Percentiles rank a stretch among this genome's conserved stretches.
Evolutionary conservation across 129 eudicot genomes (phyloP).

Genomic region (Arctium lappa): DNA sequence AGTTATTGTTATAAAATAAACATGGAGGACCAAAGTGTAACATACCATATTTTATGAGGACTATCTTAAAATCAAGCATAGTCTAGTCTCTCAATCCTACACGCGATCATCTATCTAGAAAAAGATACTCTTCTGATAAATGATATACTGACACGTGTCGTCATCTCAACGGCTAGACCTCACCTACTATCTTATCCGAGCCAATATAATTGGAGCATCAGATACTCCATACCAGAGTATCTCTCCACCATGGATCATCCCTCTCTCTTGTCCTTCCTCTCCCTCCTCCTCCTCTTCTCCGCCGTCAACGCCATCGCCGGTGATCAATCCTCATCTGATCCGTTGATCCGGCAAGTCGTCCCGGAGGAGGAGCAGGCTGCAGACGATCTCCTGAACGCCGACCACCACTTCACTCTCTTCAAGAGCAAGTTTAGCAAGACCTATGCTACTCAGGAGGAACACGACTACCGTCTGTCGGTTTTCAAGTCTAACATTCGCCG

Average conservation of each 20-base stretch:
- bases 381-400: conserved; percentile 60
- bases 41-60: neutral
- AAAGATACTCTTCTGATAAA: neutral
- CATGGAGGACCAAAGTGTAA: neutral
- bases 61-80: neutral
- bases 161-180: neutral
- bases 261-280: conserved; percentile 9
- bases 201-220: conserved; percentile 21
- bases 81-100: neutral
- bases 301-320: conserved; percentile 13
- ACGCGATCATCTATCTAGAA: neutral
- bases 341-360: conserved; percentile 71
- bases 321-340: conserved; percentile 33
- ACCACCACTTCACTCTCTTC: conserved; percentile 76
- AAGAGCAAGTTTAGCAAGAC: conserved; percentile 54
- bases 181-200: conserved; percentile 26
- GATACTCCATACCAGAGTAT: neutral
- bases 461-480: conserved; percentile 52
- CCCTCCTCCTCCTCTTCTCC: conserved; percentile 29
- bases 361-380: conserved; percentile 32
- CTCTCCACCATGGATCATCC: neutral
- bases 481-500: conserved; percentile 81
- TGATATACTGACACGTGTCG: neutral
- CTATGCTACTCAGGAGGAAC: conserved; percentile 68
- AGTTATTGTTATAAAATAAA: neutral